Percentiles rank a stretch among this genome's conserved stretches.
Conservation (phyloP, 352 stramenopile species). For the Phytophthora litchii region DNA sequence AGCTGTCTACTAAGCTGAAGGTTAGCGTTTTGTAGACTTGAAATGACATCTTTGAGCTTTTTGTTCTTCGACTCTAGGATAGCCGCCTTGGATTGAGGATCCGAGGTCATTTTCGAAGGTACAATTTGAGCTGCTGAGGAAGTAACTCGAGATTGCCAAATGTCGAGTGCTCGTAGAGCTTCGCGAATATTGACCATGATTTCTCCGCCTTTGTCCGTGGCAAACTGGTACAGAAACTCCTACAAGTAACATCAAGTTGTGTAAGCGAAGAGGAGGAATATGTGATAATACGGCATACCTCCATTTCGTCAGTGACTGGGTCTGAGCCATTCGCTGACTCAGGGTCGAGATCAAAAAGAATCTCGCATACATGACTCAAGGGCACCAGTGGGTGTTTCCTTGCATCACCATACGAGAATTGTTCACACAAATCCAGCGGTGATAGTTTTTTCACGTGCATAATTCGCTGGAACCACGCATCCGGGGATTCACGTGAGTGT, state of each 20-base stretch:
- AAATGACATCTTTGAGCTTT: constrained; percentile 49
- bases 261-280: background rate
- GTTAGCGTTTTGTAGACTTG: constrained; percentile 50
- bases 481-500: constrained; percentile 32
- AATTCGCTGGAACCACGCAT: constrained; percentile 64
- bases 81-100: constrained; percentile 24
- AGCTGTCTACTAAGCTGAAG: constrained; percentile 50
- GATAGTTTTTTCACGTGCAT: constrained; percentile 49
- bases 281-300: constrained; percentile 24
- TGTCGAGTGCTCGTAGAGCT: constrained; percentile 59
- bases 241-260: constrained; percentile 21
- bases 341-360: constrained; percentile 61
- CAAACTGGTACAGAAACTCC: constrained; percentile 63
- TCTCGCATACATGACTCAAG: constrained; percentile 57
- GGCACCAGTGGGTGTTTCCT: constrained; percentile 42
- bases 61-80: constrained; percentile 51
- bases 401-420: constrained; percentile 55
- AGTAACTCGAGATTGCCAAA: constrained; percentile 43
- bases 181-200: constrained; percentile 63
- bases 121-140: background rate
- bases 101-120: constrained; percentile 5
- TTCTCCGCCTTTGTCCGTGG: constrained; percentile 39
- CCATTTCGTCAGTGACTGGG: constrained; percentile 62
- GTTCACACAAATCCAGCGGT: constrained; percentile 59
- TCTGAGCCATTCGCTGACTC: constrained; percentile 27